Conservation (phyloP, 1,139 yeast genomes). For the Yamadazyma spencermartinsiae region DNA sequence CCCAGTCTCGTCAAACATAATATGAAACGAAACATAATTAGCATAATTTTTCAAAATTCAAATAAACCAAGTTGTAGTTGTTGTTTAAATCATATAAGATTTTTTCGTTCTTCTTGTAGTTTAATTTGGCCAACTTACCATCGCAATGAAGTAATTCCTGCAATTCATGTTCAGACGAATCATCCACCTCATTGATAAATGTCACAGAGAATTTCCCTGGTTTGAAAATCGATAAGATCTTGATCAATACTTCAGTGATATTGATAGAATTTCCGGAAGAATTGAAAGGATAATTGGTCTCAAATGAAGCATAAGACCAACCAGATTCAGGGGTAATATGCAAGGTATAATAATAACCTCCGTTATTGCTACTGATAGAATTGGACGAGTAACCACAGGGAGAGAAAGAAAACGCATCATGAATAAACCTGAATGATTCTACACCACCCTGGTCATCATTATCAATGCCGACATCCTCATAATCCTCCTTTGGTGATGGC, state of each 20-base stretch:
- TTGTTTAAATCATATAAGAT: slow-evolving; percentile 67
- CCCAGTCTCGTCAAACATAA: slow-evolving; percentile 1
- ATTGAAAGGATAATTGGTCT: slow-evolving; percentile 70
- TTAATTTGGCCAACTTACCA: slow-evolving; percentile 35
- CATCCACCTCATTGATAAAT: slow-evolving; percentile 46
- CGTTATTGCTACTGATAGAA: slow-evolving; percentile 57
- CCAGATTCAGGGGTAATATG: slow-evolving; percentile 94
- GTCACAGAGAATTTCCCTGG: slow-evolving; percentile 82
- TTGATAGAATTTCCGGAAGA: slow-evolving; percentile 30
- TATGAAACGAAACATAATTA: slow-evolving; percentile 1
- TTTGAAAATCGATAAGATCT: slow-evolving; percentile 62
- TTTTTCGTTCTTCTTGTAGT: slow-evolving; percentile 66
- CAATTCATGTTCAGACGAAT: slow-evolving; percentile 10
- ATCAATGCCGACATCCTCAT: background rate
- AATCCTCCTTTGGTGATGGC: slow-evolving; percentile 39
- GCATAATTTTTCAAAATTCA: slow-evolving; percentile 37
- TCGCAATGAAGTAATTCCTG: slow-evolving; percentile 34
- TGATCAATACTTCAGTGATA: slow-evolving; percentile 52
- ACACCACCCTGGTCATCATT: slow-evolving; percentile 26
- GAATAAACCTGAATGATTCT: slow-evolving; percentile 37
- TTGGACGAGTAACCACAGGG: slow-evolving; percentile 97
- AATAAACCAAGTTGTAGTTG: slow-evolving; percentile 48
- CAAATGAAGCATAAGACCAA: slow-evolving; percentile 96
- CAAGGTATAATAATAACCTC: slow-evolving; percentile 76
- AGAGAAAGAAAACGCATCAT: slow-evolving; percentile 89